phyloP scores from a whole-genome alignment of 2,329 filamentous ascomycete species.

The Gaeumannomyces tritici region DNA sequence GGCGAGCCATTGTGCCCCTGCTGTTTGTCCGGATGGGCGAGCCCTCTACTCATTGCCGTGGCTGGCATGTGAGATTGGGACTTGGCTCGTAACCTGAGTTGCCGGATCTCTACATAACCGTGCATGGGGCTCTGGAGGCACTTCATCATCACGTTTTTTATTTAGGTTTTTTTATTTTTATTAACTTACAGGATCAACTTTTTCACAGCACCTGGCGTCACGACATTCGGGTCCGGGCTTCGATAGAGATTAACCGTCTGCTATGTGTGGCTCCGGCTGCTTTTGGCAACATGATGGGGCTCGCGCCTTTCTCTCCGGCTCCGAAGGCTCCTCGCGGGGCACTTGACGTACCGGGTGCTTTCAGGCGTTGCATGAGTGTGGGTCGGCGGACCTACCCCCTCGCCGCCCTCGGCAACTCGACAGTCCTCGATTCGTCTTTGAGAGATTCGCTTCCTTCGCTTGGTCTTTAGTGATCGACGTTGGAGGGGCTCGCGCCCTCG shows the following conservation, averaged over 20 bases:
- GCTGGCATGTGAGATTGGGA: neutral
- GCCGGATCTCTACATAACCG: too few species aligned
- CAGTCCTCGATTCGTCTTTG: neutral
- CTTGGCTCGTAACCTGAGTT: neutral
- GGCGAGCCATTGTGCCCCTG: too few species aligned
- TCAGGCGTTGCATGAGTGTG: neutral
- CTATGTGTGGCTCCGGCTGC: too few species aligned
- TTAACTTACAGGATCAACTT: neutral
- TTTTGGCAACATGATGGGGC: too few species aligned
- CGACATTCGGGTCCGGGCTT: neutral
- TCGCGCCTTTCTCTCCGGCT: neutral
- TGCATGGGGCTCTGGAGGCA: too few species aligned
- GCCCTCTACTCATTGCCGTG: neutral
- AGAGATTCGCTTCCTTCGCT: neutral
- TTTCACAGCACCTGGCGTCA: neutral
- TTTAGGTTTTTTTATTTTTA: too few species aligned
- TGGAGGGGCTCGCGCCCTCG: neutral
- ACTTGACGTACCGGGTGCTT: neutral
- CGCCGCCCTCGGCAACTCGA: neutral
- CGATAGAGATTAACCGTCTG: neutral
- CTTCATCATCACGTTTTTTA: too few species aligned
- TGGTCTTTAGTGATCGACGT: neutral
- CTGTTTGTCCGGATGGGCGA: neutral
- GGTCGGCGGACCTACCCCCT: neutral
- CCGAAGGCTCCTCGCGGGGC: neutral